These are phyloP conservation scores for Yamadazyma kitorensis DNA, from an alignment of 805 yeast species.

Conservation along the genomic window DNA sequence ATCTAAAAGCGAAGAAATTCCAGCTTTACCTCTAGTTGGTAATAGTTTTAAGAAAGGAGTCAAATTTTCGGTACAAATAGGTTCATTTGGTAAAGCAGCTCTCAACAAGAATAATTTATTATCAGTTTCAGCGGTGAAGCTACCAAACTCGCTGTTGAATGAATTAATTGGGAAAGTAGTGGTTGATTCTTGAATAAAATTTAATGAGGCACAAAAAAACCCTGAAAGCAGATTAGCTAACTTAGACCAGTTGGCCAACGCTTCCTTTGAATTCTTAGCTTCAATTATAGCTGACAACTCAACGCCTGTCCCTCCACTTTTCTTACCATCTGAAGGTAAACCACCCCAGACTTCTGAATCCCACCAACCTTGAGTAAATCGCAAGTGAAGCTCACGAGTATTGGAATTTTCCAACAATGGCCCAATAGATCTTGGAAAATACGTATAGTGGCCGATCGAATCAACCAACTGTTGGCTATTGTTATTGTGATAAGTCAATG, in stretches of 20 bases:
- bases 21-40: conserved; percentile 91
- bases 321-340: conserved; percentile 67
- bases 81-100: conserved; percentile 92
- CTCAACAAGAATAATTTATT: conserved; percentile 58
- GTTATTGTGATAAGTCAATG: conserved; percentile 14
- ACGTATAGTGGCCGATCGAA: conserved; percentile 47
- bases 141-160: conserved; percentile 22
- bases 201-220: conserved; percentile 89
- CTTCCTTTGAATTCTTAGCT: conserved; percentile 52
- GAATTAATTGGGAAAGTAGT: conserved; percentile 58
- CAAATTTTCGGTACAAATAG: conserved; percentile 93
- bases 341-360: conserved; percentile 85
- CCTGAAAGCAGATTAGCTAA: conserved; percentile 81
- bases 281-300: conserved; percentile 88
- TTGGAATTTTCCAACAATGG: conserved; percentile 67
- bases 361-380: conserved; percentile 96
- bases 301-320: conserved; percentile 92
- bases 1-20: conserved; percentile 77
- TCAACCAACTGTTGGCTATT: not conserved
- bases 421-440: conserved; percentile 79
- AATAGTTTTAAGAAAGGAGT: conserved; percentile 88
- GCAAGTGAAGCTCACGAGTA: conserved; percentile 72
- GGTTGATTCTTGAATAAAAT: conserved; percentile 75
- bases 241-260: conserved; percentile 64
- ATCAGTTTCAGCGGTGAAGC: conserved; percentile 19